Base-by-base conservation (phyloP, 2,329 filamentous ascomycete genomes). In the Paramyrothecium roridum region DNA sequence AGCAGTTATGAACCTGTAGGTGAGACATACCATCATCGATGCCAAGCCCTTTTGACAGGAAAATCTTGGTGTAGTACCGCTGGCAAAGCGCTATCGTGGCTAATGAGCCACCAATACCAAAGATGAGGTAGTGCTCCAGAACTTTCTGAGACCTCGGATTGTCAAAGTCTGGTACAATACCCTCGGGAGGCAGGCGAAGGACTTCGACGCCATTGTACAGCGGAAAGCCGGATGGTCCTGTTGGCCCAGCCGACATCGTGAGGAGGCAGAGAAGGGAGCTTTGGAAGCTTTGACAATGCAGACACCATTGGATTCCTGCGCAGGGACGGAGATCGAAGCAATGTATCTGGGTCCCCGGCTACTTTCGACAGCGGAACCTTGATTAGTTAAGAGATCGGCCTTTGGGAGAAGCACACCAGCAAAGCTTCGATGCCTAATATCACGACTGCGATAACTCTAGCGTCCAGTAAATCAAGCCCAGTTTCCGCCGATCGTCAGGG, bases 51-150 rank as follows among this genome's bases (percentile, higher is more conserved):
- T 60, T 59, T 3, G 62, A 61, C 2, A 67, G 55, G 46, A 63
- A 67, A 0, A 68, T 47, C 52, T 70, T 71, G 3, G 68, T 70
- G 55, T 71, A 71, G n/a, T 63, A 59, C 33, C 69, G 57, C 53
- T 71, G 68, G 1, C 55, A 20, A 4, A 71, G 45, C 3, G 61
- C 58, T 8, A 66, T 45, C 3, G 65, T 46, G 2, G 68, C 67
- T 40, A 71, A 46, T 1, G 61, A 49, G 1, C 59, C 65, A 3
- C 62, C 55, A 3, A 70, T 54, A 0, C 61, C 66, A 54, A 69
- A 68, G 16, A 70, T 57, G 1, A 65, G 49, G 16, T 62, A 70
- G 16, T 66, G 62, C 0, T 65, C 52, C 1, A 61, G 16, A 1
- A 59, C 62, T 16, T 58, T 56, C 10, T 64, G 65, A 3, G 56